Base-by-base conservation (phyloP, 2,329 filamentous ascomycete genomes). In the Cucurbitaria berberidis region DNA sequence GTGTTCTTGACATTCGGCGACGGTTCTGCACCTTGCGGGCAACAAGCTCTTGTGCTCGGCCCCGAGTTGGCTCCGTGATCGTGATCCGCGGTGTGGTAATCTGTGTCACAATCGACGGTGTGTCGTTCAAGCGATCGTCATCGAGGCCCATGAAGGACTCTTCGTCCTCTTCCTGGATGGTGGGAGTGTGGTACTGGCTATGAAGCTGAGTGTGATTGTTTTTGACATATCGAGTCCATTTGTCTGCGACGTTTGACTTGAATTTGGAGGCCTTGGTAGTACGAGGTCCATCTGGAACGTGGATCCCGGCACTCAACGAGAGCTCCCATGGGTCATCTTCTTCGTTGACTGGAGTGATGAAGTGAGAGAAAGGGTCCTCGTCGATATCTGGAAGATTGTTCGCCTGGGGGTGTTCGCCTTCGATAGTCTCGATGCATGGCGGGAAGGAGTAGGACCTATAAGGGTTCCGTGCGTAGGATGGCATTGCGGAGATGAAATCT, bases 361-460 rank as follows among this genome's bases (percentile, higher is more conserved):
- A 78, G 65, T 78, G 76, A 27, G 74, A 70, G 53, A 77, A 77
- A 6, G 76, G 76, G 36, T 78, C 73, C 36, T 78, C 75, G 51
- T 78, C 75, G 50, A 77, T 77, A 50, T 77, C 72, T 13, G 71
- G 73, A 2, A 76, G 72, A 10, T 66, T 54, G 11, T 43, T 27
- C 8, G 59, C 48, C 8, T 61, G 47, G 2, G 51, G 27, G 6
- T 62, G 24, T 40, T 57, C 62, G 43, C 64, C 60, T 30, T 68
- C 65, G 43, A 67, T 51, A 42, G 47, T 64, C 39, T 74, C 64
- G 45, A 74, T 56, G 57, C 66, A 71, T 22, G 72, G 72, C 44
- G 71, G 72, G 51, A 66, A 75, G 1, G 72, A 75, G 51, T 70
- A 72, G 24, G 71, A 67, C 59, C 72, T 64, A 18, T 62, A 63